phyloP scores from a whole-genome alignment of 768 basidiomycete genomes.

The Cantharellus cinnabarinus region DNA sequence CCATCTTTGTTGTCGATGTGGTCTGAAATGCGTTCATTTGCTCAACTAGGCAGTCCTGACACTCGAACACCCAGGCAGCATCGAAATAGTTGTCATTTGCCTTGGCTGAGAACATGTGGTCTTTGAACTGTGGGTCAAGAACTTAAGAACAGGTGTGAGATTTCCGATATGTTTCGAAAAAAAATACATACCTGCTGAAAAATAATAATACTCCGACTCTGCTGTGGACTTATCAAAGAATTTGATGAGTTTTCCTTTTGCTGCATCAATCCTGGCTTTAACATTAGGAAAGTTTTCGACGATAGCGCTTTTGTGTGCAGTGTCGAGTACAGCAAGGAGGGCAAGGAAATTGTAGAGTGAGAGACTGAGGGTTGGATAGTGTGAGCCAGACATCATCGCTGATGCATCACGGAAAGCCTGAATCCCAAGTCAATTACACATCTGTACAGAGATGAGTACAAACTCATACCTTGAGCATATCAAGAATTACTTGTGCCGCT shows the following conservation, averaged over 20 bases:
- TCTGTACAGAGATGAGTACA: too few relatives aligned
- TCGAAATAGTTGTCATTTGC: background rate
- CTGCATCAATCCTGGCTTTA: background rate
- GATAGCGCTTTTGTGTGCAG: background rate
- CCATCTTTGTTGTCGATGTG: background rate
- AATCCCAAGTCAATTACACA: too few relatives aligned
- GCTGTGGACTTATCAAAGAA: slow-evolving; percentile 1
- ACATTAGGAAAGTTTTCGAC: background rate
- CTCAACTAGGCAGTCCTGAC: background rate
- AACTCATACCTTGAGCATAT: background rate
- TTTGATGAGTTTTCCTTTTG: background rate
- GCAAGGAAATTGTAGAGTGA: background rate
- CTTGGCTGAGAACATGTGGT: background rate
- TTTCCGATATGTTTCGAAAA: background rate
- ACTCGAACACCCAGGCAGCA: background rate
- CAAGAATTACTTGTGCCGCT: background rate
- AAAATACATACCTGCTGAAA: background rate
- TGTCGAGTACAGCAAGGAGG: background rate
- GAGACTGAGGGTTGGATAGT: slow-evolving; percentile 1
- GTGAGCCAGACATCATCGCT: background rate
- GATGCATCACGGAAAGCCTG: background rate
- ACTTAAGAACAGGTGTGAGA: background rate
- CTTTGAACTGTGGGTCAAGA: slow-evolving; percentile 1
- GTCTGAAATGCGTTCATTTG: background rate
- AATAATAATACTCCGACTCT: slow-evolving; percentile 1